Evolutionary conservation across 1,284 basidiomycete genomes (phyloP), one percentile per base, ranked within the genome.

Genomic region (Psilocybe mexicana): DNA sequence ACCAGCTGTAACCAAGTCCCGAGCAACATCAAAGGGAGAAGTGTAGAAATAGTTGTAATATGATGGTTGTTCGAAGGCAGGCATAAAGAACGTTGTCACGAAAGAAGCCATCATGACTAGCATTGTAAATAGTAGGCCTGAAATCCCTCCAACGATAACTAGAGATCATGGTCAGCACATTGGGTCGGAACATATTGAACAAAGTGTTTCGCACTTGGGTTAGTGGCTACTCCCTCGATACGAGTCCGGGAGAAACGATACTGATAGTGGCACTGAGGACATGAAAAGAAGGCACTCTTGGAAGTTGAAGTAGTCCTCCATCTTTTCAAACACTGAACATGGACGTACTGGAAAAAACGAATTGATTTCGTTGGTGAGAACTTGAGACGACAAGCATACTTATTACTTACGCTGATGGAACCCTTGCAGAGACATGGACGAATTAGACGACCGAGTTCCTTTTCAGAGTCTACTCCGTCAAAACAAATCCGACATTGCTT

Each of bases 401-500:
- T 30, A 18, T 7, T 50, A 50, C 87, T 70, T 71, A 91, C 89
- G 62, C 84, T 87, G 54, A 92, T 90, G n/a, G 87, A 85, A 30
- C 90, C 90, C 61, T 81, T 86, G 73, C 90, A 93, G 1, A 87
- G 79, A 70, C 90, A 92, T 5, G 90, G 90, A 38, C 85, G 81
- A 63, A 92, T 89, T 58, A 92, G 81, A 55, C 84, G 80, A 5
- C 90, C 90, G 36, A 87, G 76, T 54, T 83, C 78, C 3, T 68
- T 72, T 65, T 88, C 87, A 46, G 79, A 76, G 10, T 76, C 74
- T 18, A 74, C 66, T n/a, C 85, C 83, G 55, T 89, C 89, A 28
- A 90, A 74, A 68, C 89, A 92, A 58, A 92, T 92, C 51, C 90
- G 82, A 67, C 89, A 92, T 67, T 88, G 88, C 65, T 82, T 87